Percentiles rank a stretch among this genome's conserved stretches.
Evolutionary conservation across 345 rosid genomes (phyloP).

Genomic region (Pelargonium nanum): DNA sequence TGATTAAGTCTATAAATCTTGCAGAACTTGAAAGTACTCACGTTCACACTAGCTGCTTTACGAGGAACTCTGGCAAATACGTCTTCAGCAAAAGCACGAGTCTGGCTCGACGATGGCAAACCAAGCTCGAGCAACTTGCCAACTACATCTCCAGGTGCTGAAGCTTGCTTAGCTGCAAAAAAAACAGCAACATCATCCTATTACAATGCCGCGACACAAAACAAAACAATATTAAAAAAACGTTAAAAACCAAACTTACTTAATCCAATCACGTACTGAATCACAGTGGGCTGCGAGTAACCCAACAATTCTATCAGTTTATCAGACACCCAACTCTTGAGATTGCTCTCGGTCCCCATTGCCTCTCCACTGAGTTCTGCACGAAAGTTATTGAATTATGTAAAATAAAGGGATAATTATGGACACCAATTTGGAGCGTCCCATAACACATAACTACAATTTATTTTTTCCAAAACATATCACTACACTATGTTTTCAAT

Average conservation of each 20-base stretch:
- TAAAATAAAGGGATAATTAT: too few relatives aligned
- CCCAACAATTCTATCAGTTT: conserved; percentile 64
- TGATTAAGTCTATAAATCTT: neutral
- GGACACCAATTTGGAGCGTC: too few relatives aligned
- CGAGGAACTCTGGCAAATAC: conserved; percentile 18
- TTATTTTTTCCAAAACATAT: too few relatives aligned
- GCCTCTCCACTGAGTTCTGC: too few relatives aligned
- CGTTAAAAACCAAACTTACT: conserved; percentile 23
- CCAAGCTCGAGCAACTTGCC: conserved; percentile 7
- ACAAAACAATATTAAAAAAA: neutral
- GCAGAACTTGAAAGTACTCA: neutral
- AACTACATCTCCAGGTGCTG: conserved; percentile 47
- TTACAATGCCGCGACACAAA: neutral
- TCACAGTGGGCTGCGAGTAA: conserved; percentile 59
- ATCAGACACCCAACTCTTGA: conserved; percentile 83
- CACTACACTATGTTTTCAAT: too few relatives aligned
- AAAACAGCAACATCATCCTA: conserved; percentile 3
- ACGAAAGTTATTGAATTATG: too few relatives aligned
- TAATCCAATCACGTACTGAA: conserved; percentile 60
- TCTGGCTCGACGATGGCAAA: conserved; percentile 6
- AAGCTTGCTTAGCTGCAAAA: conserved; percentile 59
- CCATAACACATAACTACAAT: too few relatives aligned
- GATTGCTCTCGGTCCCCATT: conserved; percentile 45
- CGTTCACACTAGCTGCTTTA: conserved; percentile 11
- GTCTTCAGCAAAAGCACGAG: conserved; percentile 12